Conservation (phyloP, 768 basidiomycete genomes). For the Lactarius trivialis region DNA sequence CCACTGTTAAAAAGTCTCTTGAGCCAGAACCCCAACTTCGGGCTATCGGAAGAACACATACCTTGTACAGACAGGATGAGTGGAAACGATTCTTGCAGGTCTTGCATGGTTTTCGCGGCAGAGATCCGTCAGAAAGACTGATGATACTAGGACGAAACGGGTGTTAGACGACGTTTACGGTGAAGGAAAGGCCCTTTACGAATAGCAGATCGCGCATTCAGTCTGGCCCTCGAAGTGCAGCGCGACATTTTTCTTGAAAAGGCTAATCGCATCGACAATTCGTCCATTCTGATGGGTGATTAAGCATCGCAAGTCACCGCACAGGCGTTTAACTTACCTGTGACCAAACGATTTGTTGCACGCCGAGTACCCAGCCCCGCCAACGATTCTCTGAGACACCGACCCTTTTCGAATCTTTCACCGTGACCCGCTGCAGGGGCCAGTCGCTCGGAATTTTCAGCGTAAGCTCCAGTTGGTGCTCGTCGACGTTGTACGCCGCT, state of each 20-base stretch:
- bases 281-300: constrained; percentile 63
- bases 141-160: constrained; percentile 56
- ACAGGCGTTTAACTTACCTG: constrained; percentile 48
- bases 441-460: constrained; percentile 85
- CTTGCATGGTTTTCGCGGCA: constrained; percentile 87
- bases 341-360: constrained; percentile 85
- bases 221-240: constrained; percentile 93
- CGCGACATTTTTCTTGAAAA: constrained; percentile 92
- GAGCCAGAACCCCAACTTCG: background rate
- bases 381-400: constrained; percentile 87
- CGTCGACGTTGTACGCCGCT: constrained; percentile 83
- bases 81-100: constrained; percentile 96
- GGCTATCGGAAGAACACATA: constrained; percentile 26
- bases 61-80: constrained; percentile 86
- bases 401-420: constrained; percentile 76
- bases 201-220: constrained; percentile 95
- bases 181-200: constrained; percentile 42
- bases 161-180: background rate
- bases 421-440: constrained; percentile 82
- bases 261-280: constrained; percentile 76
- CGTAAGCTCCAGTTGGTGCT: constrained; percentile 85
- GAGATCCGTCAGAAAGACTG: constrained; percentile 76
- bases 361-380: constrained; percentile 89
- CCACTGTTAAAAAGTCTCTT: constrained; percentile 48
- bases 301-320: background rate